Percentiles rank a stretch among this genome's conserved stretches.
phyloP scores from a whole-genome alignment of 208 protist genomes.

The Strigomonas oncopelti region DNA sequence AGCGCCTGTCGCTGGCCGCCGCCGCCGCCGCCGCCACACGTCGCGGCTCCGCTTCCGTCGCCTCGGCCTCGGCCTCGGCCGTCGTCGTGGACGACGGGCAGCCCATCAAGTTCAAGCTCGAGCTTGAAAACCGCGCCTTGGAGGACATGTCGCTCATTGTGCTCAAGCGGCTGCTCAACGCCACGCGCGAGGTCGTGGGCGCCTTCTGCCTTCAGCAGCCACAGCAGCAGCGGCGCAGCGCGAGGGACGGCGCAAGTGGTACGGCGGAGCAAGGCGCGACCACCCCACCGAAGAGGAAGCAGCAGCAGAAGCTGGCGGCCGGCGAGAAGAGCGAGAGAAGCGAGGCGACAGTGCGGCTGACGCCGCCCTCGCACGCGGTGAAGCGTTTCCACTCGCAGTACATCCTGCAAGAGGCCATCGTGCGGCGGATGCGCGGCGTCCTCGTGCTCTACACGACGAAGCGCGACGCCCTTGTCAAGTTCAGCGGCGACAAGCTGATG shows the following conservation, averaged over 20 bases:
- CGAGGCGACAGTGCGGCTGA: background rate
- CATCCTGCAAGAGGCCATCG: conserved; percentile 45
- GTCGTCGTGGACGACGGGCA: conserved; percentile 1
- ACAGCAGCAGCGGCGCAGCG: too few relatives aligned
- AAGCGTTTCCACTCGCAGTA: conserved; percentile 43
- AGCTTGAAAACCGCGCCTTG: conserved; percentile 52
- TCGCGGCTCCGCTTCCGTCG: background rate
- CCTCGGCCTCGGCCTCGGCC: background rate
- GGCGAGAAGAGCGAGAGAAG: background rate
- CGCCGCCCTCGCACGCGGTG: conserved; percentile 11
- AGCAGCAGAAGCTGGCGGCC: background rate
- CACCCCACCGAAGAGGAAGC: background rate
- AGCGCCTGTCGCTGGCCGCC: conserved; percentile 1
- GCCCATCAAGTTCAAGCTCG: conserved; percentile 55
- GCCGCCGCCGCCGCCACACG: conserved; percentile 3
- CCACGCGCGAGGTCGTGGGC: conserved; percentile 30
- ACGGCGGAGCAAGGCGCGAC: conserved; percentile 17
- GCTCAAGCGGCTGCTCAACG: conserved; percentile 43
- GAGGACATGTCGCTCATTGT: conserved; percentile 41
- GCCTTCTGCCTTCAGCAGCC: conserved; percentile 12
- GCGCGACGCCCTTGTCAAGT: conserved; percentile 38
- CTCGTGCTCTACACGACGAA: conserved; percentile 64
- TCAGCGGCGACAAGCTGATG: conserved; percentile 60
- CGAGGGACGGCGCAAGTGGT: background rate
- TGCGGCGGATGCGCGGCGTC: conserved; percentile 39